Percentiles rank a stretch among this genome's conserved stretches.
These are phyloP conservation scores for Ustulina deusta DNA, from an alignment of 2,329 filamentous ascomycete genomes.

Conservation along the genomic window DNA sequence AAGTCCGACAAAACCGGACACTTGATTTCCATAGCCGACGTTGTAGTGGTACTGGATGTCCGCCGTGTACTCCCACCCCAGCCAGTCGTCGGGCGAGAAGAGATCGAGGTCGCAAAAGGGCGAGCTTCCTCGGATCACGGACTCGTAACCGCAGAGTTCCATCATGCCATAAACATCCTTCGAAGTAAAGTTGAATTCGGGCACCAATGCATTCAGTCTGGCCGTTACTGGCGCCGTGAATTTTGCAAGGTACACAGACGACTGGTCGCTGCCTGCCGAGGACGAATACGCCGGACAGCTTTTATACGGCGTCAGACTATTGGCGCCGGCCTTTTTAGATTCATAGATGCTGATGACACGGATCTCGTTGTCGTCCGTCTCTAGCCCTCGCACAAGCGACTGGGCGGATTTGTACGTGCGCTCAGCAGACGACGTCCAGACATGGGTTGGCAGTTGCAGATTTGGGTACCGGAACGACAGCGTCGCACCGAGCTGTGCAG, in stretches of 20 bases:
- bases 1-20: constrained; percentile 69
- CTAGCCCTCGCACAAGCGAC: constrained; percentile 68
- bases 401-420: constrained; percentile 69
- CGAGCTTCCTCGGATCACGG: constrained; percentile 71
- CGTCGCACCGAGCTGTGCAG: constrained; percentile 68
- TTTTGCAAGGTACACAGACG: constrained; percentile 60
- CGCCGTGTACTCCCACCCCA: constrained; percentile 74
- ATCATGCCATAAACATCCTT: constrained; percentile 75
- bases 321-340: constrained; percentile 66
- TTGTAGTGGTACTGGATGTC: constrained; percentile 75
- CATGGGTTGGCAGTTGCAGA: constrained; percentile 63
- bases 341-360: constrained; percentile 68
- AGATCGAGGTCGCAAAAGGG: constrained; percentile 70
- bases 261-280: constrained; percentile 67
- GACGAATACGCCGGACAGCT: constrained; percentile 72
- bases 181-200: constrained; percentile 71
- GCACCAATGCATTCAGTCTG: constrained; percentile 65
- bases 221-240: constrained; percentile 72
- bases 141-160: constrained; percentile 74
- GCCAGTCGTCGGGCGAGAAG: constrained; percentile 72
- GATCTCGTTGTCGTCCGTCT: constrained; percentile 64
- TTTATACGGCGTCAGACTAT: constrained; percentile 73
- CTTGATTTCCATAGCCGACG: constrained; percentile 70
- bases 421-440: constrained; percentile 74
- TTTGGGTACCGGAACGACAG: constrained; percentile 69